Conservation (phyloP, 2,329 filamentous ascomycete species). For the Beauveria varroae region DNA sequence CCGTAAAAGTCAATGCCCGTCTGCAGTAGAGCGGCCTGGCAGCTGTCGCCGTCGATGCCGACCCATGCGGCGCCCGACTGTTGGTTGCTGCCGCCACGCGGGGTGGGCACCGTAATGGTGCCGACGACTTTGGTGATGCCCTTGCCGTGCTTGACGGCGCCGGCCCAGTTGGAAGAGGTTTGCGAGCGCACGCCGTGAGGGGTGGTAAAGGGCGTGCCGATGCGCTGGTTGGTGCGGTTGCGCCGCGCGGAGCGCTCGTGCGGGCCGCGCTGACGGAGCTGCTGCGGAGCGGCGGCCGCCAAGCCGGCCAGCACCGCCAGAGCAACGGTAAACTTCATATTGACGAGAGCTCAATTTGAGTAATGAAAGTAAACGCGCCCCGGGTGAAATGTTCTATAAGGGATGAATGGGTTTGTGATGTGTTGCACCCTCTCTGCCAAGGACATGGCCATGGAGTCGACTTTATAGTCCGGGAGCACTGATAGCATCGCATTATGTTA, state of each 20-base stretch:
- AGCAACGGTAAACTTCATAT: background rate
- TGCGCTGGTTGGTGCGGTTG: background rate
- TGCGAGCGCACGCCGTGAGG: background rate
- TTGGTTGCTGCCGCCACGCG: background rate
- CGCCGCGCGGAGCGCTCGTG: background rate
- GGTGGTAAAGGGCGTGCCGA: background rate
- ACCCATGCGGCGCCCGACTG: conserved; percentile 29
- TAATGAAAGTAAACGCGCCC: background rate
- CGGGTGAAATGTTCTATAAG: background rate
- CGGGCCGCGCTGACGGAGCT: background rate
- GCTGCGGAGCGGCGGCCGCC: background rate
- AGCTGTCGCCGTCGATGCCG: conserved; percentile 33
- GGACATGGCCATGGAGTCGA: background rate
- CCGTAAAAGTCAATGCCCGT: conserved; percentile 32
- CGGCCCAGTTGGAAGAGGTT: background rate
- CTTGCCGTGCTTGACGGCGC: background rate
- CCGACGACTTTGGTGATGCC: background rate
- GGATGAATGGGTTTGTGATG: background rate
- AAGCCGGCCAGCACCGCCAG: background rate
- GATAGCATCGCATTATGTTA: background rate
- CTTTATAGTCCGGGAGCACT: background rate
- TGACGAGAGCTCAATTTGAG: no score
- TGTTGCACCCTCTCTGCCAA: background rate
- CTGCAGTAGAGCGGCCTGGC: conserved; percentile 27
- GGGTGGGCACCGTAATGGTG: background rate